These are phyloP conservation scores for Chlorencoelia australis DNA, from an alignment of 2,329 filamentous ascomycete genomes.

Conservation along the genomic window DNA sequence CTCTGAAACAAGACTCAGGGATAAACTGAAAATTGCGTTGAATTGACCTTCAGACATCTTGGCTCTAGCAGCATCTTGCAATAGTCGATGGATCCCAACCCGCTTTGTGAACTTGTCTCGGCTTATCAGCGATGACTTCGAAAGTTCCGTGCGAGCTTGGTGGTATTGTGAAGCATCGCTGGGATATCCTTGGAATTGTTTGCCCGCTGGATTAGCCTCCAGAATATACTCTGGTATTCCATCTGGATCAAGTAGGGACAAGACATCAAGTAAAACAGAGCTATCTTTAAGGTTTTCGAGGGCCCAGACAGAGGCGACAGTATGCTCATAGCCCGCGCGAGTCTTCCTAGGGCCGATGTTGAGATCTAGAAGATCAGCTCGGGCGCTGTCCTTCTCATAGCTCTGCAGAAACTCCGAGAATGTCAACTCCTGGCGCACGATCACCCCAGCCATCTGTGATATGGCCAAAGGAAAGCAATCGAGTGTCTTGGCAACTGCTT, in stretches of 20 bases:
- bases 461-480: conserved; percentile 21
- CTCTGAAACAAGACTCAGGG: conserved; percentile 8
- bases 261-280: conserved; percentile 10
- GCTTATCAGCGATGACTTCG: conserved; percentile 21
- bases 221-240: conserved; percentile 15
- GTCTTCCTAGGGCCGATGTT: background rate
- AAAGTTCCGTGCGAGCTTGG: conserved; percentile 18
- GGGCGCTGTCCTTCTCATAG: conserved; percentile 5
- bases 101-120: conserved; percentile 15
- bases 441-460: conserved; percentile 19
- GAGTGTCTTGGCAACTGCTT: too few relatives aligned
- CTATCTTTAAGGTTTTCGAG: conserved; percentile 12
- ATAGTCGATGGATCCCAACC: conserved; percentile 20
- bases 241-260: conserved; percentile 21
- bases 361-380: conserved; percentile 1
- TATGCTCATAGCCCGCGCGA: conserved; percentile 11
- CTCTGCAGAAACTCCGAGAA: conserved; percentile 2
- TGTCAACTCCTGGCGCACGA: conserved; percentile 11
- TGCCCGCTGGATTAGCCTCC: conserved; percentile 2
- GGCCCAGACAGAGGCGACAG: conserved; percentile 16
- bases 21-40: conserved; percentile 11
- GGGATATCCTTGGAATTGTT: conserved; percentile 7
- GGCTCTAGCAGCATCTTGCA: conserved; percentile 22
- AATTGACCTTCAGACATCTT: conserved; percentile 12
- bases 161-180: conserved; percentile 14